These are phyloP conservation scores for Immersiella caudata DNA, from an alignment of 495 filamentous ascomycete genomes.

Conservation along the genomic window DNA sequence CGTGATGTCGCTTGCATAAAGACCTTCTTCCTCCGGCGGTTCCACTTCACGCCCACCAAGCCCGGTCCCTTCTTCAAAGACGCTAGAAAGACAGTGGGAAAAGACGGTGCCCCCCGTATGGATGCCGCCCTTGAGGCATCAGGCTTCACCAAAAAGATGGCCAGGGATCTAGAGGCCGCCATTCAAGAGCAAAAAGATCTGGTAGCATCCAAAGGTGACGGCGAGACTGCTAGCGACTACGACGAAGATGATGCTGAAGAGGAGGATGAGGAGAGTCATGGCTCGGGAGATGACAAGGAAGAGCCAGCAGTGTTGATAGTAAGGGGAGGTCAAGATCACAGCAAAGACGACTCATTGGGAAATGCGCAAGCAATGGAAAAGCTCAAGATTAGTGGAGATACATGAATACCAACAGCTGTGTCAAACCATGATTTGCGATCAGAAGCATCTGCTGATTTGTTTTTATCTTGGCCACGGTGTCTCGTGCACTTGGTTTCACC, in stretches of 20 bases:
- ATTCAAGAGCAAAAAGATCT: conserved; percentile 65
- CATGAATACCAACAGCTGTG: conserved; percentile 18
- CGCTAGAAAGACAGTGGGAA: conserved; percentile 72
- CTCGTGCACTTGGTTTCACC: no score
- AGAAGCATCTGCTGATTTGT: not conserved
- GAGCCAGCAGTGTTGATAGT: conserved; percentile 12
- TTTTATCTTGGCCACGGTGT: not conserved
- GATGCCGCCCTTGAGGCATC: conserved; percentile 91
- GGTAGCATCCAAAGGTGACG: conserved; percentile 32
- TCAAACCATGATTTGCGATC: not conserved
- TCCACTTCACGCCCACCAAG: conserved; percentile 80
- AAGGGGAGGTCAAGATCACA: conserved; percentile 29
- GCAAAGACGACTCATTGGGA: not conserved
- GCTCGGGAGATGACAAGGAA: conserved; percentile 28
- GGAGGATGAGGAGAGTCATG: conserved; percentile 26
- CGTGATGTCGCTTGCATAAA: conserved; percentile 94
- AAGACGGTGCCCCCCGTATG: conserved; percentile 65
- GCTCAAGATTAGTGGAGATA: conserved; percentile 29
- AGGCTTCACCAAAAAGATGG: conserved; percentile 94
- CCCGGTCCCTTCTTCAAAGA: conserved; percentile 84
- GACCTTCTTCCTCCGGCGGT: conserved; percentile 84
- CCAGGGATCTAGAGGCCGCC: conserved; percentile 86
- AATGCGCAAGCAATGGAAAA: conserved; percentile 27
- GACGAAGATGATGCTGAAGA: conserved; percentile 73
- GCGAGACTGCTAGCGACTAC: conserved; percentile 62